Conservation (phyloP, 371 early-diverging fungal species). For the Thermomucor indicae-seudaticae region DNA sequence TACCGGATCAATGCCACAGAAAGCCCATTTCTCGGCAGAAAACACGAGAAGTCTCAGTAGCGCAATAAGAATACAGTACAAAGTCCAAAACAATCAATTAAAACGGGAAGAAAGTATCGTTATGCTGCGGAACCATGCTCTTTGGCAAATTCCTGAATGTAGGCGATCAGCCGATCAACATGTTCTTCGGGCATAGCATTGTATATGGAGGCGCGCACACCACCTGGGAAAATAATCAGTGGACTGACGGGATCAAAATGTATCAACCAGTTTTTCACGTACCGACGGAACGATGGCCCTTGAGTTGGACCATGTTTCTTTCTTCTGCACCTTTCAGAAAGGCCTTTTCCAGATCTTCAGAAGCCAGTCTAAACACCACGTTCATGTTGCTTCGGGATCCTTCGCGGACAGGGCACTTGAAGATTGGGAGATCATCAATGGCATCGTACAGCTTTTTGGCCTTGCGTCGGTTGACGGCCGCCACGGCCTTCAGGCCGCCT, state of each 20-base stretch:
- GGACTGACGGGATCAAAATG: neutral
- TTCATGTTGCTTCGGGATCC: slow-evolving; percentile 84
- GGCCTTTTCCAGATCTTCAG: slow-evolving; percentile 68
- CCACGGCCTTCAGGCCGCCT: slow-evolving; percentile 76
- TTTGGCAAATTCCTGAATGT: slow-evolving; percentile 76
- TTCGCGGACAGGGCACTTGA: slow-evolving; percentile 63
- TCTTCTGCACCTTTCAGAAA: slow-evolving; percentile 82
- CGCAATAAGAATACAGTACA: no score
- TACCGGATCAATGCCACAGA: no score
- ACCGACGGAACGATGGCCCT: slow-evolving; percentile 87
- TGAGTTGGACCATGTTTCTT: slow-evolving; percentile 78
- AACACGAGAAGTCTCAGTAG: no score
- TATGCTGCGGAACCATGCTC: no score
- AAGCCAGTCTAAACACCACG: slow-evolving; percentile 78
- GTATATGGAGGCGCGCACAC: slow-evolving; percentile 91
- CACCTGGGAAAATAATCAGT: slow-evolving; percentile 53
- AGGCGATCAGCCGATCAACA: slow-evolving; percentile 68
- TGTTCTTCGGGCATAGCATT: slow-evolving; percentile 89
- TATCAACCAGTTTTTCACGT: slow-evolving; percentile 1
- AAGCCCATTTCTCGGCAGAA: no score
- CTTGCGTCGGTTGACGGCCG: slow-evolving; percentile 61
- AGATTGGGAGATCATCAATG: slow-evolving; percentile 67
- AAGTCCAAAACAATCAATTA: no score
- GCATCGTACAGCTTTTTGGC: slow-evolving; percentile 64
- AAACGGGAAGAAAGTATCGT: no score